Evolutionary conservation across 495 filamentous ascomycete genomes (phyloP).

Genomic region (Lepidopterella palustris): DNA sequence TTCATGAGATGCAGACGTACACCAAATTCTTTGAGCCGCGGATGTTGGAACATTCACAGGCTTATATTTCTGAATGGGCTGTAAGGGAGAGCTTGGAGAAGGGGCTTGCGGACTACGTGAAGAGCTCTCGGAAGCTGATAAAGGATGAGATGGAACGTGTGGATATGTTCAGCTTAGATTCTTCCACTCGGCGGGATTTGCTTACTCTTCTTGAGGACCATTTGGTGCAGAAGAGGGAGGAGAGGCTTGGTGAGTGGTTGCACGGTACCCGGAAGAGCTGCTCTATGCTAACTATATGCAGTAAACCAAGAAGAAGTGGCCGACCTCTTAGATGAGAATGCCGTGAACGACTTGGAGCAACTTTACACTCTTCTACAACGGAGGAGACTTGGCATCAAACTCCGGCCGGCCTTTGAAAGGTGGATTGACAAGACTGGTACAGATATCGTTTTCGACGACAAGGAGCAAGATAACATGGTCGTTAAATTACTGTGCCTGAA

Average conservation of each 20-base stretch:
- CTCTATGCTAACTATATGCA: background rate
- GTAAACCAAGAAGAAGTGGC: conserved; percentile 49
- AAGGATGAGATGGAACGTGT: conserved; percentile 64
- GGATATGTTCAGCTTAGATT: conserved; percentile 70
- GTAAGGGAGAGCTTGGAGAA: conserved; percentile 48
- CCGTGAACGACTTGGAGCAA: conserved; percentile 60
- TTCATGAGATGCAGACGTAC: conserved; percentile 77
- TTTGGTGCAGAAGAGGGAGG: conserved; percentile 55
- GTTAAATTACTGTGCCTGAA: conserved; percentile 75
- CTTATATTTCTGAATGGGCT: conserved; percentile 60
- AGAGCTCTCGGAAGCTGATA: conserved; percentile 58
- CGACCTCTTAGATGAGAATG: conserved; percentile 58
- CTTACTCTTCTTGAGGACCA: conserved; percentile 61
- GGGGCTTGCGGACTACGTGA: conserved; percentile 64
- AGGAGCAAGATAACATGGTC: conserved; percentile 80
- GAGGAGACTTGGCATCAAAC: conserved; percentile 53
- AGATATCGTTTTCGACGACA: conserved; percentile 70
- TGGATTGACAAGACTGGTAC: conserved; percentile 76
- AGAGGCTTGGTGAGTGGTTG: conserved; percentile 22
- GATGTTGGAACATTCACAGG: conserved; percentile 59
- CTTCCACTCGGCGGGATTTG: conserved; percentile 69
- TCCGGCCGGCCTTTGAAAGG: conserved; percentile 64
- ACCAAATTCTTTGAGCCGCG: conserved; percentile 66
- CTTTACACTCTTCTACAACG: conserved; percentile 69
- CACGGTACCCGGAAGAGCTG: background rate